phyloP scores from a whole-genome alignment of 208 protist species.

The Wallacemonas sp. region DNA sequence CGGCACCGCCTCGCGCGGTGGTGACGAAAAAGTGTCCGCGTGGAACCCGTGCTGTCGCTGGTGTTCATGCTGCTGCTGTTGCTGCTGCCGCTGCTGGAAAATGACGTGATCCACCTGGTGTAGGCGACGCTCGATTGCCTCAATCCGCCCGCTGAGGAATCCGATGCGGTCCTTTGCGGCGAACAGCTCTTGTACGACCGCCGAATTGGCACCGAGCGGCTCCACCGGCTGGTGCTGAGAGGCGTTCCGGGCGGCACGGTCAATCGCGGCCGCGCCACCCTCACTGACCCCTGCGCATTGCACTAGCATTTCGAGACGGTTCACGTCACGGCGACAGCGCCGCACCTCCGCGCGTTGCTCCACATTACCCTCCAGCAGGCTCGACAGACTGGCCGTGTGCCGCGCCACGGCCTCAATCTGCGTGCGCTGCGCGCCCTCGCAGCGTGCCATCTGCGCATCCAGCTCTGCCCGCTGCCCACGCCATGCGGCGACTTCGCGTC shows the following conservation, averaged over 20 bases:
- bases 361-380: constrained; percentile 55
- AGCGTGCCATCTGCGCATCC: constrained; percentile 40
- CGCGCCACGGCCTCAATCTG: constrained; percentile 30
- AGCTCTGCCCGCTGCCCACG: constrained; percentile 29
- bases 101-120: constrained; percentile 27
- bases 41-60: too few relatives aligned
- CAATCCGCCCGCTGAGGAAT: constrained; percentile 24
- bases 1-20: background rate
- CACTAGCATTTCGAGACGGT: constrained; percentile 71
- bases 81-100: constrained; percentile 10
- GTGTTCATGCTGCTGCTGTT: constrained; percentile 26
- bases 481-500: constrained; percentile 15
- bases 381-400: constrained; percentile 34
- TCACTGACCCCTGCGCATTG: constrained; percentile 21
- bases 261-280: background rate
- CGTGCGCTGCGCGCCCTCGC: constrained; percentile 47
- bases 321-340: constrained; percentile 63
- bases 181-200: constrained; percentile 26
- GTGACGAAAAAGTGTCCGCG: background rate
- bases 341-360: constrained; percentile 48
- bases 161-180: constrained; percentile 37
- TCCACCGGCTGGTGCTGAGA: background rate
- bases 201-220: background rate
- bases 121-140: constrained; percentile 37
- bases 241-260: background rate